Percentiles rank a stretch among this genome's conserved stretches.
Conservation (phyloP, 495 filamentous ascomycete species). For the Daldinia caldariorum region DNA sequence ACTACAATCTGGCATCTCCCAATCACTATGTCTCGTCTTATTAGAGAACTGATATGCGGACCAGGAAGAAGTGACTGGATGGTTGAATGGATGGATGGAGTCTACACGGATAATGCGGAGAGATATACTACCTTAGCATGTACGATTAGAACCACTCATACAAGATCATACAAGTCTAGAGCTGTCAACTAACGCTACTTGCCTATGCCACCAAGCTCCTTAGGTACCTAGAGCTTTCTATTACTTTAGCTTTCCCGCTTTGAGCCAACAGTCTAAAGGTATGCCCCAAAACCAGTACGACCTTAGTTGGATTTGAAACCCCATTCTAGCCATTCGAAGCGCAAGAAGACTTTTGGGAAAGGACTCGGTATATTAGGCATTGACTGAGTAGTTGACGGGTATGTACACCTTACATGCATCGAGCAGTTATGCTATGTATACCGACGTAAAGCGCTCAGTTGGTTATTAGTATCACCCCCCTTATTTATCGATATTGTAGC, state of each 20-base stretch:
- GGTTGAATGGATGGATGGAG: neutral
- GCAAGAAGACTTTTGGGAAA: neutral
- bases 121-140: conserved; percentile 1
- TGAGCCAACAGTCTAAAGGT: conserved; percentile 1
- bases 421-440: neutral
- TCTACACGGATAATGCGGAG: conserved; percentile 4
- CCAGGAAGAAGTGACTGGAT: neutral
- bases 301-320: neutral
- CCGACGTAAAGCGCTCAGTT: neutral
- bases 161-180: conserved; percentile 2
- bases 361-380: neutral
- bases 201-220: neutral
- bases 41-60: conserved; percentile 6
- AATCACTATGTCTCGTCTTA: neutral
- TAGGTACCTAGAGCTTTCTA: conserved; percentile 14
- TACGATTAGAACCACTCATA: neutral
- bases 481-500: neutral
- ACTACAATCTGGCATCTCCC: neutral
- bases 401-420: no score
- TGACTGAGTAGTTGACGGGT: no score
- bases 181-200: neutral
- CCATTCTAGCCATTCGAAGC: neutral
- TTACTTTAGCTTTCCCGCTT: conserved; percentile 9
- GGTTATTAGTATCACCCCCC: neutral
- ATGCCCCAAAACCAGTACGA: neutral